Evolutionary conservation across 2,329 filamentous ascomycete genomes (phyloP).

Genomic region (Aspergillus sp.): DNA sequence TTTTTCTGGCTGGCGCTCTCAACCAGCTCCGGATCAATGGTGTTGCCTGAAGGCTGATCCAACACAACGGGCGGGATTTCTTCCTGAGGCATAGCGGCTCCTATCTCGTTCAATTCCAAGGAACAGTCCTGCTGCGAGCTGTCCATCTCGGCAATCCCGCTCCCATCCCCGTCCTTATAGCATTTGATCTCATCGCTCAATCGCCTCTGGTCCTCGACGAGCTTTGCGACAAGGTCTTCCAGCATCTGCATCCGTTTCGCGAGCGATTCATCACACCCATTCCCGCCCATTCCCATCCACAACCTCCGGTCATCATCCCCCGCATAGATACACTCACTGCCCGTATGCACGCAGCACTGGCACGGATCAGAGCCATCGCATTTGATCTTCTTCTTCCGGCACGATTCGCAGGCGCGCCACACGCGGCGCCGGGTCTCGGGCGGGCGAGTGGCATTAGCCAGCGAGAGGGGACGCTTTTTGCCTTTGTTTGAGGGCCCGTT

Average conservation of each 20-base stretch:
- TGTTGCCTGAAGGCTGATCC: background rate
- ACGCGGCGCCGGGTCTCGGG: slow-evolving; percentile 10
- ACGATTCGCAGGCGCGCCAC: slow-evolving; percentile 15
- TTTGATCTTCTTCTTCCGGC: slow-evolving; percentile 15
- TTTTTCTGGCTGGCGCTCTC: background rate
- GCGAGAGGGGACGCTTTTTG: slow-evolving; percentile 1
- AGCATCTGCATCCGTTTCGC: slow-evolving; percentile 3
- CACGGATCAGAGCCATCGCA: slow-evolving; percentile 16
- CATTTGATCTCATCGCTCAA: slow-evolving; percentile 1
- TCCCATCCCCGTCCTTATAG: background rate
- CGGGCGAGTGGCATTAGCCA: slow-evolving; percentile 3
- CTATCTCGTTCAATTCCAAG: background rate
- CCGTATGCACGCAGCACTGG: slow-evolving; percentile 7
- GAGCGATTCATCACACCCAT: slow-evolving; percentile 1
- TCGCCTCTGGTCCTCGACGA: slow-evolving; percentile 3
- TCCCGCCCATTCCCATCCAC: background rate
- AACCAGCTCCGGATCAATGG: background rate
- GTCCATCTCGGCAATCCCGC: background rate
- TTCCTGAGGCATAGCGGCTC: background rate
- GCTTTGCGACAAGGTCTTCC: slow-evolving; percentile 3
- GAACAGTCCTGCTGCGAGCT: background rate
- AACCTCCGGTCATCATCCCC: slow-evolving; percentile 6
- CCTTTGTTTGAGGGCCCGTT: background rate
- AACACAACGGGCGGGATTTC: background rate
- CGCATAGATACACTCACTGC: slow-evolving; percentile 8